These are phyloP conservation scores for Beauveria sp. DNA, from an alignment of 2,329 filamentous ascomycete genomes.

Conservation along the genomic window DNA sequence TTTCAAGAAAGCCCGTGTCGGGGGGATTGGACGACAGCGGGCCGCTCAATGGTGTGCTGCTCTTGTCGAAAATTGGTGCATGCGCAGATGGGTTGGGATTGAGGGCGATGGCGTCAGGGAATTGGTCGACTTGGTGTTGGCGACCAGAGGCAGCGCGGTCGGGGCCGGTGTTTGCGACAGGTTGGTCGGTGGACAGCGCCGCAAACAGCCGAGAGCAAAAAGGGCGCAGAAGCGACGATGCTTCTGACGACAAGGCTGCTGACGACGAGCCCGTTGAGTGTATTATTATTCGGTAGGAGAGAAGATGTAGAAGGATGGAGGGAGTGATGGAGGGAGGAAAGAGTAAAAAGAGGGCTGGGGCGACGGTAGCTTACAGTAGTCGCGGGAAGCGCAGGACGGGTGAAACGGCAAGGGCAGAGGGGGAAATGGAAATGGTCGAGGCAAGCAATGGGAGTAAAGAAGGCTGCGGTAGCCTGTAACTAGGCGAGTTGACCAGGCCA, in stretches of 20 bases:
- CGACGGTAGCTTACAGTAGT: neutral
- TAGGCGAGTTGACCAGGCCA: neutral
- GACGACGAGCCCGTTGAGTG: neutral
- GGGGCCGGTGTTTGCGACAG: neutral
- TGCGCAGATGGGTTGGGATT: neutral
- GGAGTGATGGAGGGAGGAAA: neutral
- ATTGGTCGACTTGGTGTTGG: neutral
- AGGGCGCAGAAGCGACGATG: no score
- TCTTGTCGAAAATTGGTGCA: neutral
- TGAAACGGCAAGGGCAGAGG: constrained; percentile 3
- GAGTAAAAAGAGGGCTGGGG: neutral
- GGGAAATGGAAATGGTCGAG: neutral
- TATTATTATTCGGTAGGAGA: neutral
- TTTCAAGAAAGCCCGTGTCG: neutral
- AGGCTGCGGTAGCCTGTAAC: neutral
- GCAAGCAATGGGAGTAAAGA: neutral
- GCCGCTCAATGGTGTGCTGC: neutral
- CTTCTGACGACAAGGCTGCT: neutral
- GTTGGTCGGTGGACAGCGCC: neutral
- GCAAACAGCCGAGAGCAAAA: neutral
- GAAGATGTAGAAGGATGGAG: neutral
- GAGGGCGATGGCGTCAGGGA: neutral
- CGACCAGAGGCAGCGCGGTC: neutral
- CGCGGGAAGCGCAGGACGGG: neutral
- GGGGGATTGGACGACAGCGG: neutral